phyloP scores from a whole-genome alignment of 495 filamentous ascomycete species.

The Talaromyces thailandensis region DNA sequence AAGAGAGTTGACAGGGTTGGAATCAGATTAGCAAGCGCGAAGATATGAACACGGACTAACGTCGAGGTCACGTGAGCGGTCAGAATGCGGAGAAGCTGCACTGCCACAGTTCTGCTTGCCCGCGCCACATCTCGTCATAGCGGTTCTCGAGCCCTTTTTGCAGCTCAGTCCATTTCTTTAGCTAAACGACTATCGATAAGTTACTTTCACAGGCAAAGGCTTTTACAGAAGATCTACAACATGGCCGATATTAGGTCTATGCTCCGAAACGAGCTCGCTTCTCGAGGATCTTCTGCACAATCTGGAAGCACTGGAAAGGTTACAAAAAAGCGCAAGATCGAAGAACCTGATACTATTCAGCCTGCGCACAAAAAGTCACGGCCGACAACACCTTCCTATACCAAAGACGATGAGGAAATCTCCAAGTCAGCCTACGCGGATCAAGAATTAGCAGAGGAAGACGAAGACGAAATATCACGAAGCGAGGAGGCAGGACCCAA shows the following conservation, averaged over 20 bases:
- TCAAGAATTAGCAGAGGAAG: constrained; percentile 23
- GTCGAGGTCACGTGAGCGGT: not conserved
- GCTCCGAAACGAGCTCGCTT: constrained; percentile 70
- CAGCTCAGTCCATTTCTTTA: not conserved
- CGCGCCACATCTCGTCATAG: constrained; percentile 9
- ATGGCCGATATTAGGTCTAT: constrained; percentile 85
- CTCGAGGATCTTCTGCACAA: constrained; percentile 53
- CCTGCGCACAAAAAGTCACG: constrained; percentile 38
- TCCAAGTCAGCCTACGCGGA: constrained; percentile 13
- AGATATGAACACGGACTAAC: constrained; percentile 1
- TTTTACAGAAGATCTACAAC: not conserved
- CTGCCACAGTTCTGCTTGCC: not conserved
- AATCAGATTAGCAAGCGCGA: not conserved
- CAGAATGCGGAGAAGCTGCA: not conserved
- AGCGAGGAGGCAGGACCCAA: constrained; percentile 18
- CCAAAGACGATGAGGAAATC: constrained; percentile 14
- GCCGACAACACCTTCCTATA: constrained; percentile 20
- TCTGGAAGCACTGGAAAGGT: constrained; percentile 29
- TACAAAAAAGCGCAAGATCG: constrained; percentile 51
- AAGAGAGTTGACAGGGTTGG: constrained; percentile 1
- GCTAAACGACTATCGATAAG: too few species aligned
- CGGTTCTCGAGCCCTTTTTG: not conserved
- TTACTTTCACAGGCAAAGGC: not conserved
- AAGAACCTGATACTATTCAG: constrained; percentile 31
- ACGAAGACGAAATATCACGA: constrained; percentile 9